Base-by-base conservation (phyloP, 805 yeast genomes). In the Myxozyma lipomycoides region DNA sequence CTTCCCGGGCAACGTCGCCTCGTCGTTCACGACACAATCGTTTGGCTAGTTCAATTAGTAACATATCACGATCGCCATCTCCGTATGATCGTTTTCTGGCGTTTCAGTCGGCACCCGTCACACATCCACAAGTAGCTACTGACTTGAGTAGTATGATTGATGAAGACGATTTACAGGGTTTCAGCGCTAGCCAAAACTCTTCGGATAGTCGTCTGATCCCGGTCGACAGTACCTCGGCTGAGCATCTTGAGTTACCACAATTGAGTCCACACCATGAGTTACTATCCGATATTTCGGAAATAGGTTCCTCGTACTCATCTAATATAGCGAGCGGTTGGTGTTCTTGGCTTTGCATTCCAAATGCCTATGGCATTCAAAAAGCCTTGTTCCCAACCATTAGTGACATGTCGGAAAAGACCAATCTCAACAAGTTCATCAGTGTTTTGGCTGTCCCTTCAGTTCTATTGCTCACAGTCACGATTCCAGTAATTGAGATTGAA, bases 391-490 rank as follows among this genome's bases (percentile, higher is more conserved):
- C 72, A 1, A 61, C 69, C 3, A 37, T 68, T 3, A 44, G 40
- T 2, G 61, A 51, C 10, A 41, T 66, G 40, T 12, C 25, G 5
- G 56, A 60, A 15, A 67, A 66, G 40, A 48, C 67, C 2, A 43
- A 54, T 43, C 35, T 53, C 18, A 59, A 60, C 24, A 58, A 59
- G 18, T 15, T 66, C n/a, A 41, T 62, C 19, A 59, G 65, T 23
- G 32, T 67, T 1, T 7, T 67, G 3, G 58, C 68, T 22, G 64
- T 64, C 10, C 70, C 70, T 2, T 57, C 63, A 9, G 62, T 70
- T 3, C 34, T 70, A 6, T 45, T 65, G 4, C 58, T 69, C 36
- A 62, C 68, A 1, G 38, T 60, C 3, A 62, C 67, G 5, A 55
- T 68, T 15, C 73, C 73, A 1, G 67, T 67, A 2, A 52, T 52